Evolutionary conservation across 2,329 filamentous ascomycete genomes (phyloP).

Genomic region (Lachnellula suecica): DNA sequence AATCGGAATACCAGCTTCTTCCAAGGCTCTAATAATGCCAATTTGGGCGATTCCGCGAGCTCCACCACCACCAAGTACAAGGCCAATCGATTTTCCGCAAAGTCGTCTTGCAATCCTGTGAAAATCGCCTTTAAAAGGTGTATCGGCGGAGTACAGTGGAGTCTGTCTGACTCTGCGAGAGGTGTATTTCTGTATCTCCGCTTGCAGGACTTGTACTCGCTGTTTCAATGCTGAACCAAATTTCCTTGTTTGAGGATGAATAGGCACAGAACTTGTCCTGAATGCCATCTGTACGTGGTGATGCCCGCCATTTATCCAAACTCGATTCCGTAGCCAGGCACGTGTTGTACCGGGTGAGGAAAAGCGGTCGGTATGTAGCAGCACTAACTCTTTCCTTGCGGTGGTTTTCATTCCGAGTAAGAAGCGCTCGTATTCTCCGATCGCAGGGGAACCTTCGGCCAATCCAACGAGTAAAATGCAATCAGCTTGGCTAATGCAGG

Average conservation of each 20-base stretch:
- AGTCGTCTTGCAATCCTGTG: constrained; percentile 86
- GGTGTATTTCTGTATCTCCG: constrained; percentile 97
- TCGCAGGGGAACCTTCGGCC: constrained; percentile 83
- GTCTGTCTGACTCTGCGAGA: constrained; percentile 87
- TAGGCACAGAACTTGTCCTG: constrained; percentile 71
- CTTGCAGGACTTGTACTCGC: constrained; percentile 89
- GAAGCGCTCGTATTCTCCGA: constrained; percentile 96
- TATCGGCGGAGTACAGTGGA: constrained; percentile 86
- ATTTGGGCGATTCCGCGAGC: constrained; percentile 90
- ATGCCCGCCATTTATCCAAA: constrained; percentile 98
- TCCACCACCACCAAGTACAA: constrained; percentile 91
- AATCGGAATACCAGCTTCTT: constrained; percentile 94
- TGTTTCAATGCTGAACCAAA: constrained; percentile 88
- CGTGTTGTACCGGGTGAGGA: constrained; percentile 82
- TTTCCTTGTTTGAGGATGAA: constrained; percentile 71
- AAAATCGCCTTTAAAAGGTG: constrained; percentile 94
- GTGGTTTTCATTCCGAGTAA: constrained; percentile 97
- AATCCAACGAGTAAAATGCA: constrained; percentile 91
- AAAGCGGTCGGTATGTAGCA: constrained; percentile 87
- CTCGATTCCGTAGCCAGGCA: constrained; percentile 85
- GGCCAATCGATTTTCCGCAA: constrained; percentile 89
- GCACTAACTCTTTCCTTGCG: constrained; percentile 85
- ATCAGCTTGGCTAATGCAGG: constrained; percentile 94
- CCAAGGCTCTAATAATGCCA: constrained; percentile 89
- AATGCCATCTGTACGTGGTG: constrained; percentile 97